phyloP scores from a whole-genome alignment of 441 rosid genomes.

The Theobroma grandiflorum region DNA sequence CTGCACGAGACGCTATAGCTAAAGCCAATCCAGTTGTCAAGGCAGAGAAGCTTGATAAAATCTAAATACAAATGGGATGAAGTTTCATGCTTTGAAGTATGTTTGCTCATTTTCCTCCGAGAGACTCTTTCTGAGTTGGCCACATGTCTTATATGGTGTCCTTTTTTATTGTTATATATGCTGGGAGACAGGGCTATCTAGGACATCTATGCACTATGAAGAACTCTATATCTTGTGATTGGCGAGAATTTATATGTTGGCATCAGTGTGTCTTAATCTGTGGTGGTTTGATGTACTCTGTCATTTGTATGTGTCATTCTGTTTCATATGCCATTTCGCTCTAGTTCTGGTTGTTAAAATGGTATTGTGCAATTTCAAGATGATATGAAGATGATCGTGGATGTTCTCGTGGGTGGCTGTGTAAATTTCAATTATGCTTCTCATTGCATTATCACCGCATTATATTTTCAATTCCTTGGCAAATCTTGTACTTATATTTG shows the following conservation, averaged over 20 bases:
- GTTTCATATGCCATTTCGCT: constrained; percentile 39
- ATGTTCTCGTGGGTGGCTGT: constrained; percentile 22
- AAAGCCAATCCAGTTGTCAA: constrained; percentile 75
- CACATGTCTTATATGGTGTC: constrained; percentile 43
- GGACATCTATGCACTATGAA: constrained; percentile 45
- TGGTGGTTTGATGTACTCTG: constrained; percentile 53
- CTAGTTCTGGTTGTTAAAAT: constrained; percentile 18
- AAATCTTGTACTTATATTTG: background rate
- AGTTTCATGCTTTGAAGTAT: constrained; percentile 26
- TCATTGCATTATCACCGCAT: background rate
- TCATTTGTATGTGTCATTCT: constrained; percentile 37
- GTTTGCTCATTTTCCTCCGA: constrained; percentile 34
- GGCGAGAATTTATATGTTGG: constrained; percentile 46
- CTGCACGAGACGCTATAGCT: constrained; percentile 71
- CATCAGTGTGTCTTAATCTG: constrained; percentile 44
- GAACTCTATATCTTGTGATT: constrained; percentile 48
- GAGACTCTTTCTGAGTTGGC: constrained; percentile 42
- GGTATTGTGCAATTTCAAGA: constrained; percentile 36
- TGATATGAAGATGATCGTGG: constrained; percentile 18
- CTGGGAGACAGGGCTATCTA: constrained; percentile 31
- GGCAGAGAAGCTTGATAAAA: constrained; percentile 77
- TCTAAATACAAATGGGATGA: constrained; percentile 38
- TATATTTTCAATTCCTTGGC: background rate
- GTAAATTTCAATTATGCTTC: constrained; percentile 40
- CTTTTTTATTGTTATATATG: constrained; percentile 45